Base-by-base conservation (phyloP, 2,329 filamentous ascomycete genomes). In the Neospermospora avenae region DNA sequence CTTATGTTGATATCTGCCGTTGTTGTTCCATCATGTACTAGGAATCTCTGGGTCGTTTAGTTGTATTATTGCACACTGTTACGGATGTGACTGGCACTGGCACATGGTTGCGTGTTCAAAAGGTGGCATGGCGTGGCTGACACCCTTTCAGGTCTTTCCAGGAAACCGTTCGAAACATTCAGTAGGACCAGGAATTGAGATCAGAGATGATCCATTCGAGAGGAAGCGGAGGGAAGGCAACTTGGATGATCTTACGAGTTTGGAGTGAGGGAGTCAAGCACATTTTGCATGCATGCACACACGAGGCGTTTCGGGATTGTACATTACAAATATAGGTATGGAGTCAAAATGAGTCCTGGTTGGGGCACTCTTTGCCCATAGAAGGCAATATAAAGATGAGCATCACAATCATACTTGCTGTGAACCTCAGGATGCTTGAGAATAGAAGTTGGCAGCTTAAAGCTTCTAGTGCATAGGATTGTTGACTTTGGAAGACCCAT, bases 151-250 rank as follows among this genome's bases (percentile, higher is more conserved):
- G 71, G 68, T 73, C n/a, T 74, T 74, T 48, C 71, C 72, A 49
- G 53, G 34, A 18, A 46, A 61, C 46, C 57, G 66, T 46, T 63
- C 41, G 49, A 48, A 59, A 71, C 82, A 90, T 71, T 80, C 81
- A 70, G 78, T 93, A 55, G 92, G 92, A 0, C 91, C 91, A 3
- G 92, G 93, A 13, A 85, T 97, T 64, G 92, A 96, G 74, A 81
- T 93, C 65, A 81, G 86, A 69, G 85, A 93, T 58, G 82, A 86
- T 70, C 83, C 85, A 45, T 77, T 83, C 16, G 70, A 72, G 51
- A 54, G 67, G 53, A 68, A 66, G 52, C 67, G 69, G 49, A 70
- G 61, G 80, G 80, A 72, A 77, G 81, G 64, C 77, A 81, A 41
- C 77, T 80, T 69, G 81, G 83, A 67, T 69, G 93, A 72, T 71